These are phyloP conservation scores for Tylopilus plumbeoviolaceoides DNA, from an alignment of 768 basidiomycete species.

Conservation along the genomic window DNA sequence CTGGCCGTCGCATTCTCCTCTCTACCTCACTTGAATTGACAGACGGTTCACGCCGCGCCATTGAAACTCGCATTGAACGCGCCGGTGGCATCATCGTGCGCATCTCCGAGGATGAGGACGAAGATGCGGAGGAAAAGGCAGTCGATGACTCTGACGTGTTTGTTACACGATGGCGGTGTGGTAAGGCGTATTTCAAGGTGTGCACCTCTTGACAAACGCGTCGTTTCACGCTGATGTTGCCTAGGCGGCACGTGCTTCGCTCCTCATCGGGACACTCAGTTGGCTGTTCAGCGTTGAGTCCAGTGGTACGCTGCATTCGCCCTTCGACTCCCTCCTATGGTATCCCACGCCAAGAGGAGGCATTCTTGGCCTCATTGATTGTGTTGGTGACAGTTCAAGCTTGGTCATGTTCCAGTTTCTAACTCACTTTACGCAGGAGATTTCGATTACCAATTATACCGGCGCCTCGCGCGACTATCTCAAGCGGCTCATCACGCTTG, in stretches of 20 bases:
- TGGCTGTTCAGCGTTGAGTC: conserved; percentile 83
- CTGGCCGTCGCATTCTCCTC: conserved; percentile 56
- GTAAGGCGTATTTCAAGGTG: conserved; percentile 68
- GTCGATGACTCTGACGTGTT: conserved; percentile 63
- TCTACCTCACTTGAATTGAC: conserved; percentile 54
- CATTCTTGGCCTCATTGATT: conserved; percentile 54
- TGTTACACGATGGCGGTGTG: conserved; percentile 66
- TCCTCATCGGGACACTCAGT: conserved; percentile 64
- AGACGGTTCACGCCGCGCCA: conserved; percentile 44
- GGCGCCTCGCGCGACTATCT: conserved; percentile 86
- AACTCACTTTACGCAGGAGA: conserved; percentile 42
- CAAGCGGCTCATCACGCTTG: conserved; percentile 69
- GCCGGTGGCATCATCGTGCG: conserved; percentile 57
- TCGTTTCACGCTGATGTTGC: background rate
- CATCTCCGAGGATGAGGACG: conserved; percentile 43
- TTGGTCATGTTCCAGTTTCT: background rate
- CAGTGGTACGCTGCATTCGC: conserved; percentile 53
- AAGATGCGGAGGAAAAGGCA: conserved; percentile 27
- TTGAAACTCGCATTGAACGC: conserved; percentile 55
- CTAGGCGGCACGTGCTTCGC: conserved; percentile 50
- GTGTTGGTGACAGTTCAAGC: conserved; percentile 43
- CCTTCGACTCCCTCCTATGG: conserved; percentile 75
- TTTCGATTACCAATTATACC: conserved; percentile 87
- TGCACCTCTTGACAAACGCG: background rate
- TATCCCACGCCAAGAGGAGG: conserved; percentile 69